Evolutionary conservation across 2,329 filamentous ascomycete genomes (phyloP), one percentile per base, ranked within the genome.

Genomic region (Fusarium musae): DNA sequence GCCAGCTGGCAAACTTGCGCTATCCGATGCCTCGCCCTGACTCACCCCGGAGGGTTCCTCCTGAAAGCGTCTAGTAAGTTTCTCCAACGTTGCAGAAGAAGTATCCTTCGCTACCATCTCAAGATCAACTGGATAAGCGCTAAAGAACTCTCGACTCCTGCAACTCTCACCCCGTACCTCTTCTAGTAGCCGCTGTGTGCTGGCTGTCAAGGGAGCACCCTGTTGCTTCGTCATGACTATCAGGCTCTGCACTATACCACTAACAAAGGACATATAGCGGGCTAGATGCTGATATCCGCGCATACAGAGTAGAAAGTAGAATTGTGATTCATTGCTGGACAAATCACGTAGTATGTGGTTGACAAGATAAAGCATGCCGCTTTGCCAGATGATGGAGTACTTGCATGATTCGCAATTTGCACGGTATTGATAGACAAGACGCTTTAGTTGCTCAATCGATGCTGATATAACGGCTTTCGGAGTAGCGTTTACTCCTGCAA

Each of bases 401-500:
- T 46, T 46, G 12, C 19, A 47, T 0, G 26, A 30, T 6, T 47
- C 44, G 26, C 9, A 30, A 2, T 16, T 5, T 30, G 4, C 44
- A 11, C 6, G 26, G 3, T 47, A 9, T 8, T 16, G 44, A 4
- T 47, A 16, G 2, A 30, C 4, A 2, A 30, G 19, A 1, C 19
- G 44, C 0, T 47, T 30, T 0, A 47, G 26, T 30, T 16, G 19
- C 3, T 47, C 19, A 0, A 47, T 30, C 0, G 9, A 47, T 0
- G 9, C 13, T 21, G 12, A 0, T 47, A n/a, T 16, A 0, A 16
- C 26, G 13, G 44, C 13, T n/a, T 8, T 47, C 0, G 19, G 19
- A 0, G 19, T 47, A 5, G 9, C 19, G 0, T 28, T n/a, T 2
- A 16, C 44, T 47, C 9, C 26, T 16, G 13, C 19, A 0, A 30